Conservation (phyloP, 306 rosid species). For the Cyclanthera cordifolia region DNA sequence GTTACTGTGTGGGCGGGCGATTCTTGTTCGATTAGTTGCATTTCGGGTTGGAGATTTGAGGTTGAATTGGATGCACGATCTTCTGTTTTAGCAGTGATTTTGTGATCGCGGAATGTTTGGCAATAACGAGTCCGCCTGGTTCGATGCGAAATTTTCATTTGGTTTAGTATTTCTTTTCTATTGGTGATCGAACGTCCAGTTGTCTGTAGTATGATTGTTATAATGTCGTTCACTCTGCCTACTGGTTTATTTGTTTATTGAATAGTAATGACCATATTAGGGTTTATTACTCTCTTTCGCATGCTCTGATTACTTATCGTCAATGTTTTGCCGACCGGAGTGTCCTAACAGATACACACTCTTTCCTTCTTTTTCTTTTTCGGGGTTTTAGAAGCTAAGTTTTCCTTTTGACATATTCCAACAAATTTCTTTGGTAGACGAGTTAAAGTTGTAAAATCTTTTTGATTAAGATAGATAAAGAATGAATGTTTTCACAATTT, state of each 20-base stretch:
- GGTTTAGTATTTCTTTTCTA: neutral
- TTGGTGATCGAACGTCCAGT: neutral
- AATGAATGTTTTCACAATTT: neutral
- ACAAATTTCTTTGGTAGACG: neutral
- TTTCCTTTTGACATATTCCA: neutral
- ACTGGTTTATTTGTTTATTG: neutral
- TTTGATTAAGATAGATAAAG: neutral
- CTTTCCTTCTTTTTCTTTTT: neutral
- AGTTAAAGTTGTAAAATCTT: neutral
- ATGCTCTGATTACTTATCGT: neutral
- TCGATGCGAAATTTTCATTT: neutral
- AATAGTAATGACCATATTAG: neutral
- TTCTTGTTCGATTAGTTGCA: slow-evolving; percentile 7
- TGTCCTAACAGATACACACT: neutral
- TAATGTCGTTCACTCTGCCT: neutral
- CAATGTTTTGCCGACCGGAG: neutral
- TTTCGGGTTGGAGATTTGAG: neutral
- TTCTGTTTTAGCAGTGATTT: neutral
- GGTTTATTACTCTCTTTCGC: slow-evolving; percentile 5
- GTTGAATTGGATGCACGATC: neutral
- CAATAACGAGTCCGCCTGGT: neutral
- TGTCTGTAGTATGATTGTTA: neutral
- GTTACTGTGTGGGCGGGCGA: neutral
- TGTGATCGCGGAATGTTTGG: neutral
- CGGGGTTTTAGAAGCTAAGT: neutral